Evolutionary conservation across 768 basidiomycete species (phyloP).

Genomic region (Kwoniella pini): DNA sequence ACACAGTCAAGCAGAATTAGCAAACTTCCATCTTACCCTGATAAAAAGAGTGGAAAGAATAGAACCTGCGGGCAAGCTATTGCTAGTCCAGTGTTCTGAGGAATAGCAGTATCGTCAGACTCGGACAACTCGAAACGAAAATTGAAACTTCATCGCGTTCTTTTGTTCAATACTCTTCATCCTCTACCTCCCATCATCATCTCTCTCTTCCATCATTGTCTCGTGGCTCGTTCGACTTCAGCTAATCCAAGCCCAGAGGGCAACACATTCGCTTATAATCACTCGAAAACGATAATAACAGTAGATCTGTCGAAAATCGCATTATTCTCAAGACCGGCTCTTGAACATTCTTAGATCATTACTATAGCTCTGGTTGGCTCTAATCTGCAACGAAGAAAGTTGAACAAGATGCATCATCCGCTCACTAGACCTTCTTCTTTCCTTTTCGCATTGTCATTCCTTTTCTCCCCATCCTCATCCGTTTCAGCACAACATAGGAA

Average conservation of each 20-base stretch:
- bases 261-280: constrained; percentile 8
- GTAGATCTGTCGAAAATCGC: constrained; percentile 12
- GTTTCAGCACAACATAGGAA: constrained; percentile 17
- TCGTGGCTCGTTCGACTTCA: neutral
- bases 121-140: neutral
- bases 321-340: constrained; percentile 5
- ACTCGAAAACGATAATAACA: neutral
- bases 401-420: constrained; percentile 5
- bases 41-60: neutral
- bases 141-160: neutral
- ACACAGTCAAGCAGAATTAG: neutral
- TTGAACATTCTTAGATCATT: neutral
- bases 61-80: neutral
- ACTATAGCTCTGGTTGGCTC: constrained; percentile 14
- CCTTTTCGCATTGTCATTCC: constrained; percentile 14
- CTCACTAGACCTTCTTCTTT: constrained; percentile 10
- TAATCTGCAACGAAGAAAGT: neutral
- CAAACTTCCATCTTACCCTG: neutral
- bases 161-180: neutral
- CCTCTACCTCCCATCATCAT: neutral
- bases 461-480: neutral
- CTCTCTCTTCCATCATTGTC: neutral
- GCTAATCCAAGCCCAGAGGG: constrained; percentile 5
- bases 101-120: neutral
- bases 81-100: neutral